Evolutionary conservation across 2,329 filamentous ascomycete genomes (phyloP), one percentile per base, ranked within the genome.

Genomic region (Raffaelea arxii): DNA sequence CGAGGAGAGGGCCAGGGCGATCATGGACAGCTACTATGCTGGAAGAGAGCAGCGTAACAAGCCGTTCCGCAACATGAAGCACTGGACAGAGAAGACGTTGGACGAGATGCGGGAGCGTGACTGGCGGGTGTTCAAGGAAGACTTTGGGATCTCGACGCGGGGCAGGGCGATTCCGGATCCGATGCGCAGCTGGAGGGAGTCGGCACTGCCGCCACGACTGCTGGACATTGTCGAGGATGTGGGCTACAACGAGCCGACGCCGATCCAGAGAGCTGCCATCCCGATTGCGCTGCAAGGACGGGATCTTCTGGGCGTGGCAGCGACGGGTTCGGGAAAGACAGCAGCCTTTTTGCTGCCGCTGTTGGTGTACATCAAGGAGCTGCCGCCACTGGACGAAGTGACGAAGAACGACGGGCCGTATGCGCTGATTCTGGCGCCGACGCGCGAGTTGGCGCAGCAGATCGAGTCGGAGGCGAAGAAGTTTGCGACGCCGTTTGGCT

Each of bases 61-160:
- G 51, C 87, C 83, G 53, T 83, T 82, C 27, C 73, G 94, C 47
- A 41, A 49, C 35, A 90, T 94, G 56, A 90, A 90, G 64, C 89
- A 95, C 65, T 98, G 92, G 92, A 89, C 86, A 46, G 87, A 96
- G 61, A 98, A 98, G 78, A 77, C 75, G 51, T 70, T 97, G 52
- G 80, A 86, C 14, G 86, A 95, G 58, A 98, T 98, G 92, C 86
- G 88, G 52, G 90, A 97, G 67, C 77, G 92, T 62, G 92, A 98
- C 65, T 98, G 92, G 92, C 86, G 92, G 61, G 97, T 98, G 57
- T 96, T 98, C 80, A 98, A 97, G 67, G 92, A 97, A 64, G 90
- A 98, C 65, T 97, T 95, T 69, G 94, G 92, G 56, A 98, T 98
- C 61, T 76, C 84, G 36, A 96, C 89, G 9, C 97, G 95, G 64